phyloP scores from a whole-genome alignment of 177 flowering plant species.

The Vitis hybrid region DNA sequence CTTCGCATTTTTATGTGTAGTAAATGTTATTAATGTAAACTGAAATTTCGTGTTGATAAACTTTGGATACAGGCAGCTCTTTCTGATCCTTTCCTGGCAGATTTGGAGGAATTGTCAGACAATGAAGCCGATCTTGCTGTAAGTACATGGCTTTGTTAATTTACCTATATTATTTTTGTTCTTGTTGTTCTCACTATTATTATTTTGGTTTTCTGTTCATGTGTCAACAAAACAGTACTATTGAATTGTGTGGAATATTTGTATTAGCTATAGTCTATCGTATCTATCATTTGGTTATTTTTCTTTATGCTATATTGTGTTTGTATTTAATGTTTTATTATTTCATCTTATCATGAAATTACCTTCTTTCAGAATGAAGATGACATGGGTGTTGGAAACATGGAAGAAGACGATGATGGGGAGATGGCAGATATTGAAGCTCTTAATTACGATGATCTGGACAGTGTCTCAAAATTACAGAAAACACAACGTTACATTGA shows the following conservation, averaged over 20 bases:
- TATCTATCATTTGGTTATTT: neutral
- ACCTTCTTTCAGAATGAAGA: conserved; percentile 51
- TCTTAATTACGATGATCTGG: conserved; percentile 92
- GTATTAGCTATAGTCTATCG: no score
- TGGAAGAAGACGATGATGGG: conserved; percentile 86
- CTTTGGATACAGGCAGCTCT: conserved; percentile 66
- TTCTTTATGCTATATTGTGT: neutral
- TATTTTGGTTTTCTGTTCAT: neutral
- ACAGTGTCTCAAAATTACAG: conserved; percentile 87
- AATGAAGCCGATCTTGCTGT: conserved; percentile 69
- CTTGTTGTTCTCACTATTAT: neutral
- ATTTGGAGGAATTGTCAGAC: conserved; percentile 92
- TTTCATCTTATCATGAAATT: conserved; percentile 2
- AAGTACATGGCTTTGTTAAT: conserved; percentile 25
- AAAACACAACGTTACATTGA: conserved; percentile 78
- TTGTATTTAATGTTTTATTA: neutral
- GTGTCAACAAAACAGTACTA: neutral
- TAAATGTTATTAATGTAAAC: no score
- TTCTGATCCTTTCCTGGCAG: conserved; percentile 91
- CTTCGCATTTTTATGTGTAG: no score
- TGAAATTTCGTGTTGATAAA: no score
- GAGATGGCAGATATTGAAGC: conserved; percentile 75
- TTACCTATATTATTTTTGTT: neutral
- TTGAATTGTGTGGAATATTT: neutral
- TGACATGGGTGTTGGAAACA: conserved; percentile 45